phyloP scores from a whole-genome alignment of 495 filamentous ascomycete species.

The Aspergillus carlsbadensis region DNA sequence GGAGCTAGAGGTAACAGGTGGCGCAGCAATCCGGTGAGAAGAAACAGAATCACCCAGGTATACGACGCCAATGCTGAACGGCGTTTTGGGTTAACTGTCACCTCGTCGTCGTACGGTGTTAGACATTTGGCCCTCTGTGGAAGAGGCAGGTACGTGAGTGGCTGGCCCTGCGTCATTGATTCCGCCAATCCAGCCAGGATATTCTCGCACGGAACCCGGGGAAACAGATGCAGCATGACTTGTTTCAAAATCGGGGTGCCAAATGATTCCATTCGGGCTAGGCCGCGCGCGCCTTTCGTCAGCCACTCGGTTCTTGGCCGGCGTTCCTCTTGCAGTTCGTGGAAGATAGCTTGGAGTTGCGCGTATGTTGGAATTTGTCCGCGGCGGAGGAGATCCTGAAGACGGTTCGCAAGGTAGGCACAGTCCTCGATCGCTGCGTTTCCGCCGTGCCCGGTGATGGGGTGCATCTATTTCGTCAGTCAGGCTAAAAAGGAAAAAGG shows the following conservation, averaged over 20 bases:
- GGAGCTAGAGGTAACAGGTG: not conserved
- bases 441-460: slow-evolving; percentile 35
- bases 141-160: not conserved
- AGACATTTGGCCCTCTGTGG: not conserved
- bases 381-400: slow-evolving; percentile 9
- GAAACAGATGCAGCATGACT: slow-evolving; percentile 12
- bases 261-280: slow-evolving; percentile 14
- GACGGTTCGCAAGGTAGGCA: slow-evolving; percentile 31
- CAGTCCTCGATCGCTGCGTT: slow-evolving; percentile 40
- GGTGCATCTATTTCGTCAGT: slow-evolving; percentile 12
- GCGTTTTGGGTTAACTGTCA: not conserved
- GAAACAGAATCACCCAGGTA: slow-evolving; percentile 7
- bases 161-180: not conserved
- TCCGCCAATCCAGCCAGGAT: not conserved
- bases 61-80: slow-evolving; percentile 3
- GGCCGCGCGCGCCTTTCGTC: not conserved
- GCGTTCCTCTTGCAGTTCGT: slow-evolving; percentile 7
- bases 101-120: slow-evolving; percentile 11
- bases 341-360: slow-evolving; percentile 7
- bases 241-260: slow-evolving; percentile 11
- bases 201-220: not conserved
- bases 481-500: not conserved
- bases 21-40: slow-evolving; percentile 7
- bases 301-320: not conserved
- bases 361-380: not conserved